Base-by-base conservation (phyloP, 768 basidiomycete species). In the Tulasnella sp. region DNA sequence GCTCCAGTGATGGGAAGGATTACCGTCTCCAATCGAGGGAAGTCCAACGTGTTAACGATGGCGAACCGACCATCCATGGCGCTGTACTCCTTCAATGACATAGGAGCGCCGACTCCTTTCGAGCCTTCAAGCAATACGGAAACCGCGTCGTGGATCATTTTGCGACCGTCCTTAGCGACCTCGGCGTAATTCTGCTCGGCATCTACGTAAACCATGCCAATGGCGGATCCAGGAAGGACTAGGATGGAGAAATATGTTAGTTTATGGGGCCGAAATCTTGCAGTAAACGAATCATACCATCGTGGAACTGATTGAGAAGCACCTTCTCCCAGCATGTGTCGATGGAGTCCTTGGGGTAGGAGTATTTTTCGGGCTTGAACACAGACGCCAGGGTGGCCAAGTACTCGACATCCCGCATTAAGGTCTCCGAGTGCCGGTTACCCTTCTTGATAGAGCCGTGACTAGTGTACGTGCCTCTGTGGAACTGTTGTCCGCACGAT, bases 311-410 rank as follows among this genome's bases (percentile, higher is more conserved):
- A 83, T 95, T 95, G 74, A 95, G 84, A 31, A 95, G 86, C 2
- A 97, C 92, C 83, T 97, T 96, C 87, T 99, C 96, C 98, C 98
- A 99, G 34, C 89, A 90, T 71, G 91, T 90, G 80, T 98, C 93
- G 80, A 99, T 90, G 78, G 86, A 88, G 48, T 88, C 85, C 85
- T 96, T 95, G 2, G 97, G 97, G 84, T 97, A 98, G 0, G 87
- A 84, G 83, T 96, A 99, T 5, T 81, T 77, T 73, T 88, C 85
- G 39, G 85, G 85, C 19, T 84, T 84, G 83, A 84, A 85, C 71
- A 96, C 83, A 1, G 94, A 94, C 0, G 97, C 96, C 27, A 98
- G 85, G 0, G 97, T 98, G 0, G 94, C 90, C 18, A 94, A 85
- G 82, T 92, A 92, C 92, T 99, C 98, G 75, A 95, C 89, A 82